These are phyloP conservation scores for Alternaria sp. DNA, from an alignment of 2,329 filamentous ascomycete species.

Conservation along the genomic window DNA sequence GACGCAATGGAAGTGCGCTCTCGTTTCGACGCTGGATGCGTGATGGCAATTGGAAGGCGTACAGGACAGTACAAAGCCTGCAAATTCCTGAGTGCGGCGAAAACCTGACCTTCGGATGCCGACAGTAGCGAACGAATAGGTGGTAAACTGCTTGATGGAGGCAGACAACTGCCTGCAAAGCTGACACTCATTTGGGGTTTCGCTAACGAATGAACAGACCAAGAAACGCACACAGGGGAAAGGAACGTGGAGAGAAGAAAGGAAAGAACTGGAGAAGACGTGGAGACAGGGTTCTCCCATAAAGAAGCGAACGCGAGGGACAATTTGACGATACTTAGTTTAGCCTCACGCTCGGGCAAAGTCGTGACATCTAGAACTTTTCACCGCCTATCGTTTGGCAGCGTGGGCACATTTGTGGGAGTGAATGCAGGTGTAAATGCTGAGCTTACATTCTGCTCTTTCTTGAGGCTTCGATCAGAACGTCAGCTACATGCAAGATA, in stretches of 20 bases:
- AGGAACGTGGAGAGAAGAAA: conserved; percentile 16
- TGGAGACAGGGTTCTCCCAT: conserved; percentile 21
- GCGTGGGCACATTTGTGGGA: conserved; percentile 26
- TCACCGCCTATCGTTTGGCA: conserved; percentile 43
- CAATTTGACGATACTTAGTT: conserved; percentile 29
- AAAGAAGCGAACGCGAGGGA: conserved; percentile 7
- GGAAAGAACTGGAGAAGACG: conserved; percentile 25
- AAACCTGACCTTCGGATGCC: conserved; percentile 35
- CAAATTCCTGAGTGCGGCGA: conserved; percentile 35
- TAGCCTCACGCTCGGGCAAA: conserved; percentile 42
- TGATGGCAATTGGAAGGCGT: conserved; percentile 35
- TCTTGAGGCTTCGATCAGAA: not conserved
- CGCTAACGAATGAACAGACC: conserved; percentile 8
- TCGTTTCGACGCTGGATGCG: conserved; percentile 18
- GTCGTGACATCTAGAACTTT: conserved; percentile 35
- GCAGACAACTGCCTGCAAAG: conserved; percentile 34
- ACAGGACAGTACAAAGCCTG: conserved; percentile 46
- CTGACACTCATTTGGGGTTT: conserved; percentile 37
- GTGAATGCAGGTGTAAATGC: not conserved
- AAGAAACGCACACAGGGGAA: conserved; percentile 8
- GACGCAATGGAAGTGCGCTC: conserved; percentile 25
- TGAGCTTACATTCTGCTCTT: not conserved
- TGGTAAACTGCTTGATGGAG: conserved; percentile 46
- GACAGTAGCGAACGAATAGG: conserved; percentile 34
- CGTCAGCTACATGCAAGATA: not conserved